Evolutionary conservation across 2,329 filamentous ascomycete genomes (phyloP).

Genomic region (Periconia digitata): DNA sequence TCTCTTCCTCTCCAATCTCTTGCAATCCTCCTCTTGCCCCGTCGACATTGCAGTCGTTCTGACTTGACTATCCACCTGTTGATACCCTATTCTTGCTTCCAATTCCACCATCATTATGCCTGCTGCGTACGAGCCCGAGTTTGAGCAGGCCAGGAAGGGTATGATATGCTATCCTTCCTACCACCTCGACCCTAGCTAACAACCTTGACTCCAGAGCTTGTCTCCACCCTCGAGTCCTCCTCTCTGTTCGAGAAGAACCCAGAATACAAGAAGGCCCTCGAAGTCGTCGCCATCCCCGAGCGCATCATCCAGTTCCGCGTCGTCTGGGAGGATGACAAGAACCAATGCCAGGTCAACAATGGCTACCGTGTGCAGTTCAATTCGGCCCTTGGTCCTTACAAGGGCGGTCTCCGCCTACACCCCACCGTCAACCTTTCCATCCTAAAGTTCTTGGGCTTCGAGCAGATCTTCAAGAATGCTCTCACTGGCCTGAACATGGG

Average conservation of each 20-base stretch:
- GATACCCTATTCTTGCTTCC: slow-evolving; percentile 2
- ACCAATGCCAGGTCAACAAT: slow-evolving; percentile 85
- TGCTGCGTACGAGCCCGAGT: slow-evolving; percentile 74
- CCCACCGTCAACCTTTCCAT: slow-evolving; percentile 76
- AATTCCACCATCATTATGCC: slow-evolving; percentile 60
- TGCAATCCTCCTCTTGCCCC: slow-evolving; percentile 8
- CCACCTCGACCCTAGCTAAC: too few relatives aligned
- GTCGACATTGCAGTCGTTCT: too few relatives aligned
- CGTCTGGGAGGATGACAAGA: slow-evolving; percentile 93
- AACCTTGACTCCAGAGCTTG: slow-evolving; percentile 75
- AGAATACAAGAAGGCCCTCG: slow-evolving; percentile 87
- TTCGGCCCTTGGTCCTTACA: slow-evolving; percentile 95
- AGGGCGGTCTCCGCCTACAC: slow-evolving; percentile 94
- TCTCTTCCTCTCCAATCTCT: too few relatives aligned
- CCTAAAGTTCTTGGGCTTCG: slow-evolving; percentile 97
- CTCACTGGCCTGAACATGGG: slow-evolving; percentile 94
- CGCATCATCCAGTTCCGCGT: slow-evolving; percentile 97
- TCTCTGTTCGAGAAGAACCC: slow-evolving; percentile 91
- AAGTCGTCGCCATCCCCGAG: slow-evolving; percentile 88
- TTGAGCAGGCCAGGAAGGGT: slow-evolving; percentile 98
- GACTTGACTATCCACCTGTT: too few relatives aligned
- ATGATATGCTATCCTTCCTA: too few relatives aligned
- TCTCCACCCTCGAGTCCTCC: slow-evolving; percentile 90
- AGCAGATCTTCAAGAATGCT: slow-evolving; percentile 99
- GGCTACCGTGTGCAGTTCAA: slow-evolving; percentile 99